Evolutionary conservation across 345 rosid genomes (phyloP), one percentile per base, ranked within the genome.

Genomic region (Litchi chinensis): DNA sequence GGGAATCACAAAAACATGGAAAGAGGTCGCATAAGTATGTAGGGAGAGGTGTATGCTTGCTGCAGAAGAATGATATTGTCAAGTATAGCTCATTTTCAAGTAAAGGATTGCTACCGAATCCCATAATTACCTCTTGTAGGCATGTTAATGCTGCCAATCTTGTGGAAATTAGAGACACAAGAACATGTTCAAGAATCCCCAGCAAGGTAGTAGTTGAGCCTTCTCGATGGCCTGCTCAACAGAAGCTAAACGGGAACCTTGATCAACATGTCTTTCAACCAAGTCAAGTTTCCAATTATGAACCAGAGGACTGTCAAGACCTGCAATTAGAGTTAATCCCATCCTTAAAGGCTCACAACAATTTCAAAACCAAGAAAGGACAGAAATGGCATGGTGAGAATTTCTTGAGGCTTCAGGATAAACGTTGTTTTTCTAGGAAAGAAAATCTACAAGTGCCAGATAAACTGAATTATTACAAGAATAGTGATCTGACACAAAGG

Each of bases 31-130:
- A n/a, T 48, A 39, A 57, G 10, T 66, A 41, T 21, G 46, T 65
- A 6, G 64, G 48, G 50, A 73, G 18, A 59, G 68, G 65, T 32
- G 48, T 9, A 10, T 59, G 32, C 52, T 28, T 68, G 57, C 56
- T 8, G 6, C 70, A 81, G 59, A 76, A n/a, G 71, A 77, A 59
- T 18, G 26, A 40, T 28, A 9, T n/a, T 56, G 71, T 50, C 65
- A 37, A 18, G 70, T 43, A 67, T 18, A 59, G 73, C 65, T n/a
- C 41, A 63, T 66, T 68, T 44, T 16, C 60, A 43, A 24, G 73
- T 59, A 46, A 72, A 44, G 50, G 40, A 40, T 26, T 56, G 73
- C 21, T 76, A 22, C 71, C 79, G 40, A 18, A 18, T 68, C 68
- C 69, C 39, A 4, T 10, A 56, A 26, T 64, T 70, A 71, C 48